phyloP scores from a whole-genome alignment of 331 rosid species.

The Phaseolus coccineus region DNA sequence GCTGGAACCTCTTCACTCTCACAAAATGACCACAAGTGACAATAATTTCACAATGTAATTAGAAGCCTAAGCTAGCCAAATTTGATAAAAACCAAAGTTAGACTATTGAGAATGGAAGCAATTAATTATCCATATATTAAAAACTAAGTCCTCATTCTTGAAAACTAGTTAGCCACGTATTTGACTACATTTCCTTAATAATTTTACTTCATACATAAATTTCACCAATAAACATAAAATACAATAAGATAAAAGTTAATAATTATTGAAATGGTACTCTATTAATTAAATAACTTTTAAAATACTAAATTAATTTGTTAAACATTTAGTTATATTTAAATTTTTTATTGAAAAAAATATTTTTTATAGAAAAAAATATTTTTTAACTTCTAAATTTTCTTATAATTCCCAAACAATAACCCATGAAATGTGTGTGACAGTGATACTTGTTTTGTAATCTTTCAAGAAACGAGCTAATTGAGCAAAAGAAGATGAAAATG shows the following conservation, averaged over 20 bases:
- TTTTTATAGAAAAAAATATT: background rate
- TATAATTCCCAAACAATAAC: background rate
- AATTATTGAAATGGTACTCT: background rate
- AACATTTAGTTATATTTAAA: background rate
- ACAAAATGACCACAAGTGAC: background rate
- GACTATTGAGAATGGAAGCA: too few species aligned
- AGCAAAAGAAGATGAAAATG: slow-evolving; percentile 11
- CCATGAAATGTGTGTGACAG: background rate
- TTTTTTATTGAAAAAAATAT: background rate
- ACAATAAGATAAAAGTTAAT: background rate
- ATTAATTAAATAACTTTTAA: background rate
- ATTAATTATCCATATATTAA: background rate
- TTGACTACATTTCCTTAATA: background rate
- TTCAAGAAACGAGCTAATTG: background rate
- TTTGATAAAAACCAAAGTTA: background rate
- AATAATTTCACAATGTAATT: too few species aligned
- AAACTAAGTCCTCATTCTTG: background rate
- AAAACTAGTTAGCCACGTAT: background rate
- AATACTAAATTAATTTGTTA: background rate
- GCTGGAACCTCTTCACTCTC: background rate
- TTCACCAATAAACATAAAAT: background rate
- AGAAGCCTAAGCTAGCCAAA: background rate
- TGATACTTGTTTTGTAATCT: background rate
- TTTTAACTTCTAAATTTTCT: background rate
- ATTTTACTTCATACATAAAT: background rate